Evolutionary conservation across 192 early-diverging fungal genomes (phyloP), one percentile per base, ranked within the genome.

Genomic region (Phycomyces blakesleeanus): DNA sequence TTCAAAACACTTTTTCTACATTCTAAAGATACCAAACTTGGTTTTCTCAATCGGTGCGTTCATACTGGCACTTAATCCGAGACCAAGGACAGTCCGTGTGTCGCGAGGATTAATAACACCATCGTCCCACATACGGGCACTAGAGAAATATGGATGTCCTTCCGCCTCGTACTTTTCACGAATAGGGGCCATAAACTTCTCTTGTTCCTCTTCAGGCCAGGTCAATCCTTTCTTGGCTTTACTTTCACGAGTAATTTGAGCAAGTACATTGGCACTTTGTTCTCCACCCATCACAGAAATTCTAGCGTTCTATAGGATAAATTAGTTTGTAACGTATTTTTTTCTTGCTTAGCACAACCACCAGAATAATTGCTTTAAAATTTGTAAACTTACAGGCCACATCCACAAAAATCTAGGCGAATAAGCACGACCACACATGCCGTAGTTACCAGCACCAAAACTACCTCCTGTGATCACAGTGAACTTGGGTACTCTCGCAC

Each of bases 201-300:
- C 88, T 65, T 94, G 90, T 0, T 83, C 92, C 62, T 92, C 89
- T 7, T 65, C 73, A 0, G 87, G 57, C 92, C 94, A 97, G 67
- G 90, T 77, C 21, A 66, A 39, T 21, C 89, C 92, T 62, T 83
- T 86, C 77, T 89, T 90, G 26, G 63, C 86, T 75, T 91, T 90
- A 10, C 85, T 84, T 63, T 93, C 93, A 41, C 90, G 79, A 59
- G 83, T 90, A 57, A 97, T 87, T 61, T 93, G 91, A 6, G 95
- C 86, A 51, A 98, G 77, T 18, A 98, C 96, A 42, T 86, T 88
- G 12, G 96, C 92, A 25, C 92, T 91, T 77, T 98, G 93, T 74
- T 97, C 94, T 52, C 96, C 96, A 62, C 96, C 96, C 96, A 98
- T 98, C 11, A 98, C 96, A 34, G 90, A 91, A 64, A 98, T 94